Evolutionary conservation across 768 basidiomycete species (phyloP).

Genomic region (Asterophora parasitica): DNA sequence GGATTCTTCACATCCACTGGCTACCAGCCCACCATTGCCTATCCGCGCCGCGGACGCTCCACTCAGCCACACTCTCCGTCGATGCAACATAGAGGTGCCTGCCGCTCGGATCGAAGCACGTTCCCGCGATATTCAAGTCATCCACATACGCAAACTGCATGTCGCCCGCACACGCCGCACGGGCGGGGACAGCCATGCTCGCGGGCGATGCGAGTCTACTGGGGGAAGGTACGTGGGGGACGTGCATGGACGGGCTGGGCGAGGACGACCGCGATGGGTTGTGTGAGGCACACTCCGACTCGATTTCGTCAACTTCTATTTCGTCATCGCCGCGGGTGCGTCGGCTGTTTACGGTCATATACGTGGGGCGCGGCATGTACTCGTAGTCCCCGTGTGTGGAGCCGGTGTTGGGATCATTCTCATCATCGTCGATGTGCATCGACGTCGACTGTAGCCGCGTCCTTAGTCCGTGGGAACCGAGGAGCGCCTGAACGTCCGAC

Average conservation of each 20-base stretch:
- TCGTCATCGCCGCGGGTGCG: constrained; percentile 25
- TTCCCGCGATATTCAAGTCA: constrained; percentile 60
- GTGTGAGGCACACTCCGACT: constrained; percentile 49
- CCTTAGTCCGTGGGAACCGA: constrained; percentile 45
- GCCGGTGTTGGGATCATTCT: constrained; percentile 25
- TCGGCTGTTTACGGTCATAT: background rate
- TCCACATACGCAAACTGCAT: constrained; percentile 20
- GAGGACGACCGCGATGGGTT: constrained; percentile 34
- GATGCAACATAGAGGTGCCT: constrained; percentile 66
- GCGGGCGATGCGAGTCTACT: too few species aligned
- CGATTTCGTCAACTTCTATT: constrained; percentile 46
- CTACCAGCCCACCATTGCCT: constrained; percentile 68
- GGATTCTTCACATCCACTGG: constrained; percentile 32
- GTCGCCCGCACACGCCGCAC: constrained; percentile 2
- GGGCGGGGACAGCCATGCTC: too few species aligned
- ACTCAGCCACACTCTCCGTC: constrained; percentile 66
- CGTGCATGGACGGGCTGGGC: constrained; percentile 33
- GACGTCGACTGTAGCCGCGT: constrained; percentile 21
- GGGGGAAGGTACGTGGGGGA: too few species aligned
- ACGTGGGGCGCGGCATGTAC: constrained; percentile 17
- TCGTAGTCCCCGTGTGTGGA: constrained; percentile 27
- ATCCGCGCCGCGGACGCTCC: constrained; percentile 66
- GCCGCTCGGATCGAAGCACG: constrained; percentile 70
- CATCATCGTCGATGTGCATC: constrained; percentile 10
- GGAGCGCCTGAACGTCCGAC: constrained; percentile 50